A percentile compares a stretch with the other conserved stretches of the same genome.
Evolutionary conservation across 2,329 filamentous ascomycete genomes (phyloP).

Genomic region (Tolypocladium nubicola): DNA sequence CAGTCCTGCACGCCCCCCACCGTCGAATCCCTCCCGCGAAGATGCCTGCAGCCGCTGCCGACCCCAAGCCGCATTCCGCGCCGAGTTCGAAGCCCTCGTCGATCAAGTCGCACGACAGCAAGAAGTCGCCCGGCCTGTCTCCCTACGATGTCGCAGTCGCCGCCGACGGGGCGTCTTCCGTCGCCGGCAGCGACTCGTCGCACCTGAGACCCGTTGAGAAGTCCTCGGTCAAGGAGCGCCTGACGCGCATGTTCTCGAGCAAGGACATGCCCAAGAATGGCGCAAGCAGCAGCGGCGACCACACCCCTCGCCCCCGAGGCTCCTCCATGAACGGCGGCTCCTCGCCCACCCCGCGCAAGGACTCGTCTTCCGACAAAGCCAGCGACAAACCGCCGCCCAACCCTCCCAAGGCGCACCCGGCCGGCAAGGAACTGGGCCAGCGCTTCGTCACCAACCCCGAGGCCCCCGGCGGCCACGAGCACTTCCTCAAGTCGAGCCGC

Average conservation of each 20-base stretch:
- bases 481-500: constrained; percentile 79
- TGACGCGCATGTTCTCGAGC: constrained; percentile 55
- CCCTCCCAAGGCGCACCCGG: constrained; percentile 14
- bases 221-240: constrained; percentile 51
- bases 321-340: constrained; percentile 21
- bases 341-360: constrained; percentile 31
- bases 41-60: constrained; percentile 21
- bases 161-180: constrained; percentile 16
- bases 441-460: constrained; percentile 42
- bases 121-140: constrained; percentile 27
- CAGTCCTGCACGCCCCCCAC: neutral
- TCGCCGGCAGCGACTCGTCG: constrained; percentile 9
- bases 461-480: constrained; percentile 64
- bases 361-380: constrained; percentile 23
- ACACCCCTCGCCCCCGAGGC: constrained; percentile 21
- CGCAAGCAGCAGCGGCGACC: constrained; percentile 22
- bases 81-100: constrained; percentile 39
- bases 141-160: constrained; percentile 26
- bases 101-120: constrained; percentile 35
- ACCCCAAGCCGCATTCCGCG: constrained; percentile 28
- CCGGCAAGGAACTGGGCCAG: constrained; percentile 26
- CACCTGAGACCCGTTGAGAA: constrained; percentile 35
- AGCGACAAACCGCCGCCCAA: constrained; percentile 14
- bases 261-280: constrained; percentile 33
- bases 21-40: constrained; percentile 6